Evolutionary conservation across 2,329 filamentous ascomycete species (phyloP), one percentile per base, ranked within the genome.

Genomic region (Fusarium sp.): DNA sequence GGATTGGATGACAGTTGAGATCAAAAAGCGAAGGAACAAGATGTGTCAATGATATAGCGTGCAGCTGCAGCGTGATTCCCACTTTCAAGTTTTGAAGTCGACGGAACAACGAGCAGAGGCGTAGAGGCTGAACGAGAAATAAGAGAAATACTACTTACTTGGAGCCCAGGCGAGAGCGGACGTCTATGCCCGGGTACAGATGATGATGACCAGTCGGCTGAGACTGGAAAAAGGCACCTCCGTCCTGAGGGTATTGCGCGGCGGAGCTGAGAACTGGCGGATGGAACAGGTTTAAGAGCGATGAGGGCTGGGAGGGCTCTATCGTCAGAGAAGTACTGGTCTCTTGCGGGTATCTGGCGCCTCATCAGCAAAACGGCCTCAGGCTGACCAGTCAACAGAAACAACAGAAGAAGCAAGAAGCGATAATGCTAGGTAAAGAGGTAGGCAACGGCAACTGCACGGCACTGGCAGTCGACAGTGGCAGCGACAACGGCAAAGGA

Each of bases 331-430:
- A 82, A 67, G 82, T 81, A 77, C 79, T 83, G 74, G 84, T 79
- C 74, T 87, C 85, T 76, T 86, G 85, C 76, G 80, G 83, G 80
- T 87, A 88, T 83, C 86, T 88, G 78, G 67, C 72, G 54, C 58
- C 56, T 67, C 68, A 74, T 78, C 64, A 76, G 75, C 69, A 66
- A 62, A 74, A 70, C 52, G 42, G 60, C 58, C 68, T 69, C 65
- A 62, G 60, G 69, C 61, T 65, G 62, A 66, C 54, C 63, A 66
- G 54, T 50, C 46, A 72, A 39, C 48, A 62, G 44, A 53, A 60
- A 63, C 53, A 69, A 51, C 28, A 70, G 46, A n/a, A 55, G 34
- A 62, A 58, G 43, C 16, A 53, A 57, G 52, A 43, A 57, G 51
- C 19, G 63, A 66, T 49, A 66, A 61, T 41, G 37, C 31, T 58